Percentiles rank a stretch among this genome's conserved stretches.
Conservation (phyloP, 2,329 filamentous ascomycete species). For the Aspergillus pseudoterreus region DNA sequence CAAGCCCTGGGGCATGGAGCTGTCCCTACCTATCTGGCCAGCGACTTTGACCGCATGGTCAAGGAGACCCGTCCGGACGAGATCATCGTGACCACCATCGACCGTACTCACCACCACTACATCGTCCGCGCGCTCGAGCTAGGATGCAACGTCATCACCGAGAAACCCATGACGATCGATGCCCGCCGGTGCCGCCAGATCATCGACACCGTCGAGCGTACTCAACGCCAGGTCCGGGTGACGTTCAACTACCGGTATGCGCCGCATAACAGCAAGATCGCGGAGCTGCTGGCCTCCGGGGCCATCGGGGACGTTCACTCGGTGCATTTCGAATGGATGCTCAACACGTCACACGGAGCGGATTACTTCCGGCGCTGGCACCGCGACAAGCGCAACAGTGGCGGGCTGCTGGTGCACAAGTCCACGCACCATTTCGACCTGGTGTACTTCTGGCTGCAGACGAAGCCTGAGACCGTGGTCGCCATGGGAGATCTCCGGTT, state of each 20-base stretch:
- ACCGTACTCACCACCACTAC: constrained; percentile 59
- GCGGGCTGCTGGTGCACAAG: constrained; percentile 60
- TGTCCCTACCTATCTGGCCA: constrained; percentile 54
- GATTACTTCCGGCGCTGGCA: constrained; percentile 65
- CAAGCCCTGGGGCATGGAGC: constrained; percentile 41
- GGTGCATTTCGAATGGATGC: constrained; percentile 62
- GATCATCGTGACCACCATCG: constrained; percentile 61
- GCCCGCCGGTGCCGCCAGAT: constrained; percentile 53
- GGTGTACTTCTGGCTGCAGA: constrained; percentile 61
- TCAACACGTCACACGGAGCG: constrained; percentile 59
- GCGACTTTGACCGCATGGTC: constrained; percentile 57
- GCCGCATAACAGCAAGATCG: constrained; percentile 61
- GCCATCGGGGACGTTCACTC: constrained; percentile 56
- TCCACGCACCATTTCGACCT: constrained; percentile 63
- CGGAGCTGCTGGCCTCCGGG: constrained; percentile 51
- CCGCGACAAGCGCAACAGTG: constrained; percentile 58
- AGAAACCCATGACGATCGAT: constrained; percentile 65
- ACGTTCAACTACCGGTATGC: constrained; percentile 65
- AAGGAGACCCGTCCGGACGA: constrained; percentile 55
- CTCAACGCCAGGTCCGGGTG: constrained; percentile 50
- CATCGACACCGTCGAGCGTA: constrained; percentile 52
- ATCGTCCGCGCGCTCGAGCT: constrained; percentile 58
- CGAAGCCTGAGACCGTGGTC: constrained; percentile 54
- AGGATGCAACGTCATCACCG: constrained; percentile 59
- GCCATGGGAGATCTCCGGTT: constrained; percentile 58